Percentiles rank a stretch among this genome's conserved stretches.
Conservation (phyloP, 192 early-diverging fungal genomes). For the Rhizoclosmatium sp. region DNA sequence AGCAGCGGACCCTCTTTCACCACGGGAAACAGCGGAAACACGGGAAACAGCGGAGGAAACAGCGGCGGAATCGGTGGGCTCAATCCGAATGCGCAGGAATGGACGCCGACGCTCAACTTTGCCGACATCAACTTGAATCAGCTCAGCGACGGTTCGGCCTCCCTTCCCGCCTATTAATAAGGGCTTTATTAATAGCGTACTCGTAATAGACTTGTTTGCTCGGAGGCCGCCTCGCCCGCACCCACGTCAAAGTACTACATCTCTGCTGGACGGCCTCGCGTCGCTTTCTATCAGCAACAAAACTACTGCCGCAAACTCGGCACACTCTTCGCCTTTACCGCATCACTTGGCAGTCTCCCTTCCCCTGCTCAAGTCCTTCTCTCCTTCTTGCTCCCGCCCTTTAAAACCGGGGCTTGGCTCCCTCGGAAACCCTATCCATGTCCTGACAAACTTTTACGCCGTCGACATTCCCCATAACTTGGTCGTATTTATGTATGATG, state of each 20-base stretch:
- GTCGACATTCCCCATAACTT: conserved; percentile 9
- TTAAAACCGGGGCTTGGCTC: neutral
- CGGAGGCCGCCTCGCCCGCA: too few species aligned
- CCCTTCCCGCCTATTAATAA: neutral
- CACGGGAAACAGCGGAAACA: neutral
- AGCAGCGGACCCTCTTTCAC: neutral
- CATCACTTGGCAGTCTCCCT: neutral
- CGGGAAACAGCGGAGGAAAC: neutral
- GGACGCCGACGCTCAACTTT: conserved; percentile 17
- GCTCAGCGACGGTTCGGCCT: neutral
- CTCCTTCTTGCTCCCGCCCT: neutral
- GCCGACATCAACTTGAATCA: neutral
- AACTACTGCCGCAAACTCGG: neutral
- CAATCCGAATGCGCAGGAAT: conserved; percentile 19
- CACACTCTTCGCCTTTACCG: neutral
- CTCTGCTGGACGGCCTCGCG: neutral
- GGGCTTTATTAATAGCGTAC: neutral
- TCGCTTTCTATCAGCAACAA: neutral
- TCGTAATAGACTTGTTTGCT: too few species aligned
- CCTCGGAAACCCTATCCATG: conserved; percentile 16
- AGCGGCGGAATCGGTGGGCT: conserved; percentile 6
- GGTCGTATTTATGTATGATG: conserved; percentile 19
- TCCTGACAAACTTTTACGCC: conserved; percentile 34
- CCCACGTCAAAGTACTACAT: too few species aligned
- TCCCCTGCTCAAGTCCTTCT: neutral